These are phyloP conservation scores for Amanita fuliginea DNA, from an alignment of 768 basidiomycete genomes.

Conservation along the genomic window DNA sequence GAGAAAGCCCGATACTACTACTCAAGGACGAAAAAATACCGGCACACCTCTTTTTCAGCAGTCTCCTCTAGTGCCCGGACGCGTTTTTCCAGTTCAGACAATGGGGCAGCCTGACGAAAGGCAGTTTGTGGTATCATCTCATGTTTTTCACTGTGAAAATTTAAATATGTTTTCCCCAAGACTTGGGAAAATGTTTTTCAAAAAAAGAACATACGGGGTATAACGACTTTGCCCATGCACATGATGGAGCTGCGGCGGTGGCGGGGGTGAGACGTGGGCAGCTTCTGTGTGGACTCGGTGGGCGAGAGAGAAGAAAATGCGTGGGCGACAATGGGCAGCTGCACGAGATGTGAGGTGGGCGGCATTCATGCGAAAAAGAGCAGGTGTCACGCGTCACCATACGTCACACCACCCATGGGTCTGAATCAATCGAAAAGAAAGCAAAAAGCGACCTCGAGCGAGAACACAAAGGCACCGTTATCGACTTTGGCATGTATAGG, in stretches of 20 bases:
- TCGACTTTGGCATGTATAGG: too few relatives aligned
- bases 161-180: background rate
- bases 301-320: too few relatives aligned
- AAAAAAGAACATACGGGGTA: background rate
- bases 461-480: too few relatives aligned
- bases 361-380: too few relatives aligned
- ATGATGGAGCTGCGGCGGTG: background rate
- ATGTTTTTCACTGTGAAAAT: background rate
- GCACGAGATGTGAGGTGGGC: too few relatives aligned
- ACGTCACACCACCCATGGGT: too few relatives aligned
- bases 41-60: background rate
- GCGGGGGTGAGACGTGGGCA: background rate
- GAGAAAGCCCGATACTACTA: background rate
- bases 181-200: background rate
- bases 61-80: slow-evolving; percentile 1
- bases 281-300: background rate
- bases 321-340: background rate
- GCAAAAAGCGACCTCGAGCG: too few relatives aligned
- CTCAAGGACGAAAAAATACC: background rate
- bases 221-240: background rate
- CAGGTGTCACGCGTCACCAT: too few relatives aligned
- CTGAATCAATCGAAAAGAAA: too few relatives aligned
- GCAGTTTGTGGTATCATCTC: background rate
- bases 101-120: background rate
- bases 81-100: slow-evolving; percentile 5